Percentiles rank a stretch among this genome's conserved stretches.
Evolutionary conservation across 2,329 filamentous ascomycete genomes (phyloP).

Genomic region (Monosporascus sp.): DNA sequence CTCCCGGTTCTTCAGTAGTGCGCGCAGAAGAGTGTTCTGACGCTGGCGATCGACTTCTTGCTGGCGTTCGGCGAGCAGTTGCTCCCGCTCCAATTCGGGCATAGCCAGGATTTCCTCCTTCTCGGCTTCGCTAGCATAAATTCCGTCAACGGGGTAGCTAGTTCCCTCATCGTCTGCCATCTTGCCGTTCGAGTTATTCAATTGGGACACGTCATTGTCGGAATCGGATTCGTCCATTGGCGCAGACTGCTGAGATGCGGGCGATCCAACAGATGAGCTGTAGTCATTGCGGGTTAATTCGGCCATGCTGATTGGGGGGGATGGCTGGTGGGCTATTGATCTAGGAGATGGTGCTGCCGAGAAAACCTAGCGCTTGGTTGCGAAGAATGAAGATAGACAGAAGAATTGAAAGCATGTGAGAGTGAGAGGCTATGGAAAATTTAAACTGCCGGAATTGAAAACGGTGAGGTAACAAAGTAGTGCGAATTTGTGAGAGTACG

Average conservation of each 20-base stretch:
- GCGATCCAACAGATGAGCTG: conserved; percentile 68
- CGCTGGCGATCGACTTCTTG: conserved; percentile 75
- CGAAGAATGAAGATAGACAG: no score
- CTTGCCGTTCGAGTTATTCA: conserved; percentile 22
- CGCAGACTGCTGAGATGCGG: conserved; percentile 71
- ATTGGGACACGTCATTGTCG: conserved; percentile 43
- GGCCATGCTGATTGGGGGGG: neutral
- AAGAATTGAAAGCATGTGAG: no score
- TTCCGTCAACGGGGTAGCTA: conserved; percentile 80
- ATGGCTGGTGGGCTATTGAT: no score
- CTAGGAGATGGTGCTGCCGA: neutral
- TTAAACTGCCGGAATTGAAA: no score
- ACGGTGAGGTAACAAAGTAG: neutral
- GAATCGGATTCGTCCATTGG: conserved; percentile 87
- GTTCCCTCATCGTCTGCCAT: conserved; percentile 47
- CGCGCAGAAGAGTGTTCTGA: conserved; percentile 76
- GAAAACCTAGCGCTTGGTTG: neutral
- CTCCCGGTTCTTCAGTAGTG: conserved; percentile 64
- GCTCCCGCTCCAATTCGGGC: conserved; percentile 86
- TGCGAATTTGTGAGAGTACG: conserved; percentile 1
- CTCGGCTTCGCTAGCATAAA: conserved; percentile 69
- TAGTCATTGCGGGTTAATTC: conserved; percentile 9
- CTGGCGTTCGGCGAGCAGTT: conserved; percentile 81
- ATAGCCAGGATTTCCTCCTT: conserved; percentile 76
- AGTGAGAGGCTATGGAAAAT: no score